Evolutionary conservation across 768 basidiomycete species (phyloP), one percentile per base, ranked within the genome.

Genomic region (Infundibulicybe gibba): DNA sequence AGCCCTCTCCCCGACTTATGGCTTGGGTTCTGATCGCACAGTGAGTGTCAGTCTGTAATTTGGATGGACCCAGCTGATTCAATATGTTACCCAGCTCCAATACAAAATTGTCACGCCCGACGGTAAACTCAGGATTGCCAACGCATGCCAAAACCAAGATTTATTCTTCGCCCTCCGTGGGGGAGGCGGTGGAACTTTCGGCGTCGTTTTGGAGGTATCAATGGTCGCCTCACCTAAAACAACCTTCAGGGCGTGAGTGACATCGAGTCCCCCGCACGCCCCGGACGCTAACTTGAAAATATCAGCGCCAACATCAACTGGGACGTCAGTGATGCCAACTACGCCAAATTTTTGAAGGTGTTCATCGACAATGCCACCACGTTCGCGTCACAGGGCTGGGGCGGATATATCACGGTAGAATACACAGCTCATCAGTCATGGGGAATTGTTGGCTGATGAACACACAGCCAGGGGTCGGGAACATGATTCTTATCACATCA

Each of bases 61-160:
- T 0, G 21, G 13, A 32, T 39, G 21, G 6, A 5, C 12, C 14
- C 3, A 15, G 16, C 17, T 39, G 35, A 43, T 6, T 38, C 35
- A 38, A 38, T 16, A 30, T 3, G 19, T 41, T 6, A 17, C 39
- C 4, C 34, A 74, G 71, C 64, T 79, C 2, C 63, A 82, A 57
- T 73, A 69, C 58, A 75, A 74, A 48, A 60, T 81, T 3, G 78
- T 81, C 5, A 79, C 77, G 1, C 76, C 80, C 0, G 75, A 78
- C 53, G 79, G 79, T 0, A 49, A 62, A 19, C 61, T 61, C 50
- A 67, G 73, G 25, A 67, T 64, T 1, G 77, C 64, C 3, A 80
- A 77, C 58, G 68, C 63, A 11, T 75, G 73, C 40, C 69, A 79
- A 54, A 75, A 79, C 48, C 48, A 64, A 44, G 78, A 80, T 59